phyloP scores from a whole-genome alignment of 805 yeast genomes.

The Nakazawaea ernobii region DNA sequence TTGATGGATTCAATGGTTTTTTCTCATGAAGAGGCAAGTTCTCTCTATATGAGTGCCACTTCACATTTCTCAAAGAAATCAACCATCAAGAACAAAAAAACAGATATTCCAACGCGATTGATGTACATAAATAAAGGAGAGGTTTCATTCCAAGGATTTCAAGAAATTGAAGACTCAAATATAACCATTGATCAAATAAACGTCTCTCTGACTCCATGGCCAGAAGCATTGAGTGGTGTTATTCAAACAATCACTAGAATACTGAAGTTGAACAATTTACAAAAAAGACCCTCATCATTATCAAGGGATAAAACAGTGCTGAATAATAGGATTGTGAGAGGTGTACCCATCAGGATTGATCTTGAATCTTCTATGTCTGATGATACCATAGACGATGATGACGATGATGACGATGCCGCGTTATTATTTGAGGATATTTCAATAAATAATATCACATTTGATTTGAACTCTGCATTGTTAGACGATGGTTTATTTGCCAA shows the following conservation, averaged over 20 bases:
- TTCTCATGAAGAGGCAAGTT: constrained; percentile 63
- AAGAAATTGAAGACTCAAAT: constrained; percentile 27
- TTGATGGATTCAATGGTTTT: constrained; percentile 54
- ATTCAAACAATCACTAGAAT: constrained; percentile 32
- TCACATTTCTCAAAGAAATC: constrained; percentile 36
- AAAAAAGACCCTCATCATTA: constrained; percentile 18
- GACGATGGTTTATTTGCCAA: constrained; percentile 35
- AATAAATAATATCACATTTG: constrained; percentile 31
- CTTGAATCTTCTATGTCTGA: not conserved
- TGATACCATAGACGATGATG: constrained; percentile 9
- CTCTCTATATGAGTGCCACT: constrained; percentile 79
- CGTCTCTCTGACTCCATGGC: constrained; percentile 39
- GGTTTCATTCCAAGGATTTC: constrained; percentile 44
- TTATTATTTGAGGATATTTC: constrained; percentile 32
- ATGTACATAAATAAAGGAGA: constrained; percentile 30
- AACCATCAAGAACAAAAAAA: not conserved
- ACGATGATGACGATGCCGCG: constrained; percentile 14
- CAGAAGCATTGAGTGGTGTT: constrained; percentile 31
- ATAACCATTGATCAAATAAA: constrained; percentile 34
- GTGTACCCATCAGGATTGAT: constrained; percentile 4
- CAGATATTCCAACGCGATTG: constrained; percentile 13
- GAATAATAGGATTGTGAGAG: not conserved
- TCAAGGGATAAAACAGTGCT: not conserved
- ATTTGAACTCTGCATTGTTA: constrained; percentile 41
- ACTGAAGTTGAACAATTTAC: constrained; percentile 27